Percentiles rank a stretch among this genome's conserved stretches.
These are phyloP conservation scores for Phoma sp. DNA, from an alignment of 2,329 filamentous ascomycete species.

Conservation along the genomic window DNA sequence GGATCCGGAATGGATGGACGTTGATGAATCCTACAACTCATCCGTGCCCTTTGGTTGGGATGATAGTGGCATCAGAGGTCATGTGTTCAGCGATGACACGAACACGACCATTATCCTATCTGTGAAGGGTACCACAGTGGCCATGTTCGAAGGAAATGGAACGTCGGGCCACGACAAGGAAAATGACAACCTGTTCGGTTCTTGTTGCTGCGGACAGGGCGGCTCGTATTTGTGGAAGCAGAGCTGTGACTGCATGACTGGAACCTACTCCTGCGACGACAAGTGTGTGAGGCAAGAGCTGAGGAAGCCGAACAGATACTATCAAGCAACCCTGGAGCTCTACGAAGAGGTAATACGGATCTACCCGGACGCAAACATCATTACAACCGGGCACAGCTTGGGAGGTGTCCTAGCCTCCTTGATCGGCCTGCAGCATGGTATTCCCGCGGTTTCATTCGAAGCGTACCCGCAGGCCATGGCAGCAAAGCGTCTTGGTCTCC, in stretches of 20 bases:
- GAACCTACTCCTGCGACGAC: conserved; percentile 45
- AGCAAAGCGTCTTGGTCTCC: conserved; percentile 42
- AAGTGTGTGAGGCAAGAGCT: conserved; percentile 44
- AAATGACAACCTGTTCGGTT: conserved; percentile 48
- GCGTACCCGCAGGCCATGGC: conserved; percentile 47
- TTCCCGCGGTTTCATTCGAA: conserved; percentile 45
- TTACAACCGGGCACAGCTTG: conserved; percentile 45
- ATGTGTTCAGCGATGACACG: conserved; percentile 44
- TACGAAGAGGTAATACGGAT: conserved; percentile 44
- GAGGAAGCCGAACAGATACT: conserved; percentile 43
- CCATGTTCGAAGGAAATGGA: conserved; percentile 48
- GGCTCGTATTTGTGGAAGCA: conserved; percentile 46
- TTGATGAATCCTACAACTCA: conserved; percentile 40
- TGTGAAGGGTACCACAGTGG: conserved; percentile 46
- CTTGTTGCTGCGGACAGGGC: conserved; percentile 47
- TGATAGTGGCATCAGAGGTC: conserved; percentile 46
- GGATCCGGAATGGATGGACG: conserved; percentile 46
- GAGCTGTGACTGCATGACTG: conserved; percentile 46
- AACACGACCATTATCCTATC: conserved; percentile 45
- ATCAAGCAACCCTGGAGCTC: conserved; percentile 41
- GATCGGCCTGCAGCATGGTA: conserved; percentile 43
- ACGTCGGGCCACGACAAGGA: conserved; percentile 47
- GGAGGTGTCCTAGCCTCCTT: conserved; percentile 47
- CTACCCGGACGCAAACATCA: conserved; percentile 45
- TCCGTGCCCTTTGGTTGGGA: conserved; percentile 48